Evolutionary conservation across 2,329 filamentous ascomycete genomes (phyloP).

Genomic region (Penicillium vulpinum): DNA sequence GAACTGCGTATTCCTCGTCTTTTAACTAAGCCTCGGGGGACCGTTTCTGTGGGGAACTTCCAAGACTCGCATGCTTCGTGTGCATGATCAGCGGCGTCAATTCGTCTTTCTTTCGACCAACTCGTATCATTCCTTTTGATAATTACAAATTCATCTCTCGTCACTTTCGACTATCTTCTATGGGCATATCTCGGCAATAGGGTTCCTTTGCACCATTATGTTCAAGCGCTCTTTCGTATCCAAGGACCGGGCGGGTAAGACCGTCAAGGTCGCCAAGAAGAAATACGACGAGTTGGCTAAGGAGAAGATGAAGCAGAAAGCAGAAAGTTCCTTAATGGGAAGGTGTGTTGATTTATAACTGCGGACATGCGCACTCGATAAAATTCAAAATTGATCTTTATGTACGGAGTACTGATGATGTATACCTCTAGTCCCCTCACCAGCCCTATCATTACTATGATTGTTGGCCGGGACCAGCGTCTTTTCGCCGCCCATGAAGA

Average conservation of each 20-base stretch:
- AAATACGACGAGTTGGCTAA: constrained; percentile 75
- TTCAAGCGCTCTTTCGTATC: constrained; percentile 90
- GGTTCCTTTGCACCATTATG: constrained; percentile 58
- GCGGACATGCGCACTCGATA: neutral
- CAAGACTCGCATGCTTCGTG: constrained; percentile 52
- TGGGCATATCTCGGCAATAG: constrained; percentile 35
- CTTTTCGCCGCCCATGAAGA: constrained; percentile 96
- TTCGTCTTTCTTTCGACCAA: constrained; percentile 35
- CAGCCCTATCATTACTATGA: constrained; percentile 80
- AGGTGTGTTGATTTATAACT: constrained; percentile 38
- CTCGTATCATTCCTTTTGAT: constrained; percentile 44
- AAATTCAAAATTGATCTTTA: neutral
- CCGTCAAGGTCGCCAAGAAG: constrained; percentile 75
- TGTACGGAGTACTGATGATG: constrained; percentile 12
- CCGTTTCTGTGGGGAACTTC: constrained; percentile 50
- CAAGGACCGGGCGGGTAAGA: constrained; percentile 85
- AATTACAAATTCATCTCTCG: constrained; percentile 37
- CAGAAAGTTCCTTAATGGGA: constrained; percentile 60
- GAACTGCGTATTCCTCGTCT: constrained; percentile 31
- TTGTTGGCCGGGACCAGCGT: constrained; percentile 79
- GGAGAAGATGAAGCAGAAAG: constrained; percentile 83
- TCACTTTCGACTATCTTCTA: constrained; percentile 50
- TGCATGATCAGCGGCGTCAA: constrained; percentile 54
- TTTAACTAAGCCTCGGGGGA: constrained; percentile 33
- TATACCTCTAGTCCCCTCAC: constrained; percentile 50